These are phyloP conservation scores for Colletotrichum shisoi DNA, from an alignment of 2,329 filamentous ascomycete genomes.

Conservation along the genomic window DNA sequence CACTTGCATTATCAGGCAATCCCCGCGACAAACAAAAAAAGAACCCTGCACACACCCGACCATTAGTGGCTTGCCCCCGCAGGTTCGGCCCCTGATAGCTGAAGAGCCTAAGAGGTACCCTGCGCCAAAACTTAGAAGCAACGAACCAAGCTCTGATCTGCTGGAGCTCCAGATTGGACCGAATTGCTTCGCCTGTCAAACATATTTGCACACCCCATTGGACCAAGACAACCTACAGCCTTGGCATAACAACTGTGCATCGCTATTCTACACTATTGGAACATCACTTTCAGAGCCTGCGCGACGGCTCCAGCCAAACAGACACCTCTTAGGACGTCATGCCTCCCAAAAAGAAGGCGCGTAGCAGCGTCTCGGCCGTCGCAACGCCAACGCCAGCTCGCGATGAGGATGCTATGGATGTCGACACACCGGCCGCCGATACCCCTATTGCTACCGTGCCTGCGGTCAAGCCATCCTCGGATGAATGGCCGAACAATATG, in stretches of 20 bases:
- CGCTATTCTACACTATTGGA: not conserved
- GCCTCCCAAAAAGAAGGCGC: constrained; percentile 75
- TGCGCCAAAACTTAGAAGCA: not conserved
- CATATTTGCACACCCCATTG: not conserved
- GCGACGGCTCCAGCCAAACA: not conserved
- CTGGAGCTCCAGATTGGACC: constrained; percentile 7
- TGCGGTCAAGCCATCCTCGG: constrained; percentile 50
- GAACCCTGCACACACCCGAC: constrained; percentile 10
- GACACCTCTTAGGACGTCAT: constrained; percentile 52
- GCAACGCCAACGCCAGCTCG: constrained; percentile 63
- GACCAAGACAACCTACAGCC: not conserved
- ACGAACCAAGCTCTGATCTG: constrained; percentile 11
- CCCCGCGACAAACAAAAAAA: constrained; percentile 6
- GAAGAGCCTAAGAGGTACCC: constrained; percentile 13
- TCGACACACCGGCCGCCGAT: constrained; percentile 66
- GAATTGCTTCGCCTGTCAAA: constrained; percentile 3
- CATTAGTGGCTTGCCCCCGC: constrained; percentile 21
- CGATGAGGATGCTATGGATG: constrained; percentile 68
- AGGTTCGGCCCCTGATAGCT: constrained; percentile 20
- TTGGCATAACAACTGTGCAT: not conserved
- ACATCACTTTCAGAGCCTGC: too few relatives aligned
- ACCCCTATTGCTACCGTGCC: constrained; percentile 53
- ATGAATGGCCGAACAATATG: constrained; percentile 65
- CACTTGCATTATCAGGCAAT: constrained; percentile 14
- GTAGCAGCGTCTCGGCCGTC: constrained; percentile 60